Conservation (phyloP, 805 yeast genomes). For the Yarrowia sp. region DNA sequence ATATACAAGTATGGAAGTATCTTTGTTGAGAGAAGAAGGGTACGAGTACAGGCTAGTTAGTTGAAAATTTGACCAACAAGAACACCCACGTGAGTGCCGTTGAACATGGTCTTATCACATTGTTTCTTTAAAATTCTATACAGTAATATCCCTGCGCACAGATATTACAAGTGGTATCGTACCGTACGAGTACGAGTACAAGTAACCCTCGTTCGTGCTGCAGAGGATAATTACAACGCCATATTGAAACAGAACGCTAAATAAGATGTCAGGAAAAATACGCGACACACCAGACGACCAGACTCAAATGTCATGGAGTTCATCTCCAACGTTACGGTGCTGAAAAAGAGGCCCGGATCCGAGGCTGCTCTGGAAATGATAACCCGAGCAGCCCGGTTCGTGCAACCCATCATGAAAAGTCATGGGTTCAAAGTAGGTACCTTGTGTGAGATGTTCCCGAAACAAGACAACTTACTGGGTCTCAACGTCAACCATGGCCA, state of each 20-base stretch:
- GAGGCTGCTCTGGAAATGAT: constrained; percentile 58
- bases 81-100: too few relatives aligned
- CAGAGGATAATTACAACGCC: not conserved
- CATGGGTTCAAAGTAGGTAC: constrained; percentile 61
- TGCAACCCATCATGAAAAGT: constrained; percentile 74
- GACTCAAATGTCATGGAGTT: constrained; percentile 24
- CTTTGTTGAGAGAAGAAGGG: too few relatives aligned
- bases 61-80: too few relatives aligned
- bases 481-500: constrained; percentile 76
- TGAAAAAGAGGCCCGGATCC: constrained; percentile 46
- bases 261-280: not conserved
- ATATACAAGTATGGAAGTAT: too few relatives aligned
- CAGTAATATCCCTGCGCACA: too few relatives aligned
- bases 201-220: not conserved
- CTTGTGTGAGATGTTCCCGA: constrained; percentile 80
- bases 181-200: too few relatives aligned
- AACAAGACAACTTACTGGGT: constrained; percentile 61
- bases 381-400: constrained; percentile 62
- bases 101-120: too few relatives aligned
- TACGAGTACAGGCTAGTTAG: too few relatives aligned
- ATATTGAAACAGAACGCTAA: not conserved
- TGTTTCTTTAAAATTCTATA: too few relatives aligned
- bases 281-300: not conserved
- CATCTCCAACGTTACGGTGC: constrained; percentile 37
- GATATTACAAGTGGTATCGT: too few relatives aligned